Conservation (phyloP, 306 rosid species). For the Inga leiocalycina region DNA sequence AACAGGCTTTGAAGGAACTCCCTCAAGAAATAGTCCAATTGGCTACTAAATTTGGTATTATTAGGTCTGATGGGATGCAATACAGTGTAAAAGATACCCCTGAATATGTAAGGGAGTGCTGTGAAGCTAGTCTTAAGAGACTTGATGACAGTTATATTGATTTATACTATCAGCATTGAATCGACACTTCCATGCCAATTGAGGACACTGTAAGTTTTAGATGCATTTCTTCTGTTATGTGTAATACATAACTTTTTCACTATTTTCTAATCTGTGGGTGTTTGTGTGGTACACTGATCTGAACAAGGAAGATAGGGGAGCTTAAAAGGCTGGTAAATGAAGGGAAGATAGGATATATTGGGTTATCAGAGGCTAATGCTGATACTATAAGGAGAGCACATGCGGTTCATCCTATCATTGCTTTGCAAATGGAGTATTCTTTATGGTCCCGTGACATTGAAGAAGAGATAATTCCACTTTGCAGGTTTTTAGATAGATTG, state of each 20-base stretch:
- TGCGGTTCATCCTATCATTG: conserved; percentile 77
- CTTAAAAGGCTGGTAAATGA: conserved; percentile 65
- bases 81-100: conserved; percentile 55
- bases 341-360: conserved; percentile 68
- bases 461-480: conserved; percentile 65
- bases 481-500: conserved; percentile 44
- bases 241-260: background rate
- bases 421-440: conserved; percentile 78
- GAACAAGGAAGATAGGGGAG: conserved; percentile 55
- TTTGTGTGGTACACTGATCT: conserved; percentile 6
- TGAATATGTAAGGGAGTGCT: conserved; percentile 61
- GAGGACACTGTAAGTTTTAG: conserved; percentile 67
- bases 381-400: conserved; percentile 72
- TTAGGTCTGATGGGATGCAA: conserved; percentile 14
- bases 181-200: conserved; percentile 66
- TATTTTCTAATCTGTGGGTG: background rate
- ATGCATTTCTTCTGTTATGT: background rate
- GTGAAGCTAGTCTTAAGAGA: conserved; percentile 70
- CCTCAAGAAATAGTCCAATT: conserved; percentile 68
- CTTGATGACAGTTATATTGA: conserved; percentile 56
- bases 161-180: conserved; percentile 58
- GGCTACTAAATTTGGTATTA: conserved; percentile 73
- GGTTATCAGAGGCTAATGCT: conserved; percentile 59
- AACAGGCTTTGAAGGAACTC: conserved; percentile 69
- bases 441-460: conserved; percentile 67